phyloP scores from a whole-genome alignment of 139 green algal genomes.

The Chlorella sp. region DNA sequence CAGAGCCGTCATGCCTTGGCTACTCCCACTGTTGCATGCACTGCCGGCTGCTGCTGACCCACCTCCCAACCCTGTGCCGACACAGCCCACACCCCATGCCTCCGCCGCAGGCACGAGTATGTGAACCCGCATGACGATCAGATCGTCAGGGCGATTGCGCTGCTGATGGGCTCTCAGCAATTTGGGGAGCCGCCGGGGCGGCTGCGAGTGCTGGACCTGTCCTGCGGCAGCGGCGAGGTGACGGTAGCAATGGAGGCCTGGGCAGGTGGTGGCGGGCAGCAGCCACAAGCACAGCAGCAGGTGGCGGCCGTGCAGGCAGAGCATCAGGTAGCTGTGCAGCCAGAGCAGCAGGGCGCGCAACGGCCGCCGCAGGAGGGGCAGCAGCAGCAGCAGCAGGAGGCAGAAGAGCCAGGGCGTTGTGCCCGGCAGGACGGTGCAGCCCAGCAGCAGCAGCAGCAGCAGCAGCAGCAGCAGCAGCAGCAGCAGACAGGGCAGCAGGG shows the following conservation, averaged over 20 bases:
- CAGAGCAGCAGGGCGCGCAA: too few species aligned
- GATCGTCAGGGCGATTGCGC: neutral
- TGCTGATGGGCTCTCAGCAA: neutral
- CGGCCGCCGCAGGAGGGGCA: too few species aligned
- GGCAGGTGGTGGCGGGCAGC: neutral
- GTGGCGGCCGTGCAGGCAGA: too few species aligned
- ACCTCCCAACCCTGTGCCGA: too few species aligned
- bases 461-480: neutral
- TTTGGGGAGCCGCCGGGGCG: neutral
- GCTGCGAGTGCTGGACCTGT: neutral
- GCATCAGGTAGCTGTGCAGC: too few species aligned
- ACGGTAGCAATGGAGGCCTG: constrained; percentile 5
- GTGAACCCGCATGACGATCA: constrained; percentile 7
- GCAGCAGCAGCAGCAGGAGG: too few species aligned
- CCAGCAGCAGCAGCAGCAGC: neutral
- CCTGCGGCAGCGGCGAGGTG: constrained; percentile 15
- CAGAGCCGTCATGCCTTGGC: too few species aligned
- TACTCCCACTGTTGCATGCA: too few species aligned
- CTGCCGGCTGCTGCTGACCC: too few species aligned
- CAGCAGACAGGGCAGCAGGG: neutral
- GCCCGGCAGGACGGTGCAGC: too few species aligned
- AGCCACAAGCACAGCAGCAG: neutral
- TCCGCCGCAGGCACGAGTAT: neutral
- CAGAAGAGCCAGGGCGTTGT: too few species aligned
- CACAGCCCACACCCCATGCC: too few species aligned